phyloP scores from a whole-genome alignment of 2,329 filamentous ascomycete species.

The Curvularia sp. region DNA sequence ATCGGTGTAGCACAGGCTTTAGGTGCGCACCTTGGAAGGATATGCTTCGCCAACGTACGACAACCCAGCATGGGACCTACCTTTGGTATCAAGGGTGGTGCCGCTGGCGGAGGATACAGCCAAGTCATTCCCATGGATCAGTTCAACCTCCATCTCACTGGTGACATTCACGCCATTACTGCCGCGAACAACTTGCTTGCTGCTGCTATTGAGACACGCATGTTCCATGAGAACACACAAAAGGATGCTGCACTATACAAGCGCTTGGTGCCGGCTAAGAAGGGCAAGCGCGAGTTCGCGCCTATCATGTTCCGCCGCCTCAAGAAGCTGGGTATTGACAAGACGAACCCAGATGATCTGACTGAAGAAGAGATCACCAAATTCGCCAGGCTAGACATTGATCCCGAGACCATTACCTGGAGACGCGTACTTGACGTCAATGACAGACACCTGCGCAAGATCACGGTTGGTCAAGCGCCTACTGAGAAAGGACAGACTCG shows the following conservation, averaged over 20 bases:
- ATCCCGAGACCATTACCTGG: slow-evolving; percentile 97
- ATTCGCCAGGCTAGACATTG: slow-evolving; percentile 95
- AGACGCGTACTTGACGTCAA: slow-evolving; percentile 95
- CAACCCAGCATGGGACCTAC: slow-evolving; percentile 97
- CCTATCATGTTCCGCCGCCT: slow-evolving; percentile 92
- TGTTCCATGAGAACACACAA: slow-evolving; percentile 97
- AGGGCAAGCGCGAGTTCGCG: slow-evolving; percentile 84
- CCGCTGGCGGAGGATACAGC: slow-evolving; percentile 95
- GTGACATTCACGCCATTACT: slow-evolving; percentile 96
- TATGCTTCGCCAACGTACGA: slow-evolving; percentile 95
- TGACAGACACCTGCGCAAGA: slow-evolving; percentile 87
- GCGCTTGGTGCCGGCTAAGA: slow-evolving; percentile 87
- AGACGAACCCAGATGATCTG: slow-evolving; percentile 90
- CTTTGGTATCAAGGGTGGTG: slow-evolving; percentile 98
- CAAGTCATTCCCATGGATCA: slow-evolving; percentile 99
- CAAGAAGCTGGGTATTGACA: slow-evolving; percentile 94
- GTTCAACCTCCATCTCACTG: slow-evolving; percentile 97
- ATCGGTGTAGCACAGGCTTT: slow-evolving; percentile 94
- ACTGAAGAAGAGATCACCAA: slow-evolving; percentile 86
- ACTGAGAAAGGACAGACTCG: slow-evolving; percentile 90
- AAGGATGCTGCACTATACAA: slow-evolving; percentile 88
- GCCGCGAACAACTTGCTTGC: slow-evolving; percentile 97
- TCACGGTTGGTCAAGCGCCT: slow-evolving; percentile 85
- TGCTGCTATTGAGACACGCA: slow-evolving; percentile 94
- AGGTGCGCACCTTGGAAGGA: slow-evolving; percentile 82